Base-by-base conservation (phyloP, 371 early-diverging fungal species). In the Mucor circinelloides region DNA sequence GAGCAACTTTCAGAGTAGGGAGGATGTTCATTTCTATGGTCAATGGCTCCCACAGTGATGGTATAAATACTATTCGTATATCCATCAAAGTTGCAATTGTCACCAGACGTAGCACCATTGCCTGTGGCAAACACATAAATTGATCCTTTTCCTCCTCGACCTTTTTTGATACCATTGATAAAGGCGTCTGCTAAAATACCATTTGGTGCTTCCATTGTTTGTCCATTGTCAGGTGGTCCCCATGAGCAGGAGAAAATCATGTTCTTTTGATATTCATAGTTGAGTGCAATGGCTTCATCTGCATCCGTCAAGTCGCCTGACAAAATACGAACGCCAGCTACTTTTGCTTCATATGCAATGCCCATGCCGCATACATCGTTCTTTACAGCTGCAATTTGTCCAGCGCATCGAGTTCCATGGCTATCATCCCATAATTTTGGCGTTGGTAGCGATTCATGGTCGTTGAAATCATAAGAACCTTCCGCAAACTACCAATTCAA, bases 381-480 rank as follows among this genome's bases (percentile, higher is more conserved):
- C 44, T 83, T 81, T 10, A 83, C 85, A 13, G 97, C 97, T 0
- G 97, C 99, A 40, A 99, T 94, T 81, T 97, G 95, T 9, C 98
- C 99, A 8, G 99, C 99, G 79, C 98, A 98, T 31, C 99, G 82
- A 0, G 99, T 98, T 44, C 98, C 99, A 76, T 99, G 99, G 40
- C 85, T 85, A 75, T 99, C 99, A 62, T 95, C 93, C 36, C 60
- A 62, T 0, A 93, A 68, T 17, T 77, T 81, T 32, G 98, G 99
- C 61, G 73, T 90, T 1, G 98, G 98, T 23, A 91, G 67, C 38
- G 79, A 71, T 15, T 74, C 85, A 72, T 91, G 89, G 68, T 92
- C 91, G 68, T 98, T 98, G 69, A 93, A 97, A 74, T 98, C 98
- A 70, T 95, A 95, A 0, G 97, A 97, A 0, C 97, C 97, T 46